Evolutionary conservation across 805 yeast species (phyloP), one percentile per base, ranked within the genome.

Genomic region (Ogataea degrootiae): DNA sequence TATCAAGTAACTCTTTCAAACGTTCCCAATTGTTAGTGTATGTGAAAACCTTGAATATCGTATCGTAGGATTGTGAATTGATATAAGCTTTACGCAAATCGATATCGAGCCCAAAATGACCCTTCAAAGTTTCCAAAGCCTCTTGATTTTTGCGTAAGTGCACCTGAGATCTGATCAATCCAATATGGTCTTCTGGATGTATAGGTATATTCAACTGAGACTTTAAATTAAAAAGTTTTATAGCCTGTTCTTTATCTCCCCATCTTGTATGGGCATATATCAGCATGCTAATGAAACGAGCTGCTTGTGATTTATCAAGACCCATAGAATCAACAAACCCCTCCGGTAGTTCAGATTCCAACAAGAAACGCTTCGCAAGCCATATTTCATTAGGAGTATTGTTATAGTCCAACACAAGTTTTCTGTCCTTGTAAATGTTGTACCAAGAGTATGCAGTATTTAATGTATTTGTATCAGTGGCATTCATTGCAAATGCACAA

Each of bases 1-100:
- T 72, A 56, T 81, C 83, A 59, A 85, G 84, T 42, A 76, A 76
- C 12, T 63, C 54, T 60, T 80, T 84, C 48, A 86, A 64, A 7
- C 73, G 64, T 19, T 63, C 63, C 87, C 87, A 85, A 51, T 49
- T 49, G 11, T 49, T 43, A n/a, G 47, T 49, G 22, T 52, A 49
- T 2, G 65, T 52, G 9, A 60, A 49, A n/a, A 50, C 43, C 12
- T 47, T 34, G n/a, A 59, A 53, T 5, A 60, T 42, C 2, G 50
- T 40, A 17, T 55, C 48, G 26, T 49, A 49, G 6, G 60, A 52
- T 39, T 55, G 51, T 12, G 42, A 19, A 36, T 49, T 46, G 17
- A 56, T 43, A 34, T 26, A 26, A 11, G 31, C 31, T 9, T 9
- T 26, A 26, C 31, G 31, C 31, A 58, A 54, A 5, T 37, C 17